These are phyloP conservation scores for Wallacemonas sp. DNA, from an alignment of 208 protist species.

Conservation along the genomic window DNA sequence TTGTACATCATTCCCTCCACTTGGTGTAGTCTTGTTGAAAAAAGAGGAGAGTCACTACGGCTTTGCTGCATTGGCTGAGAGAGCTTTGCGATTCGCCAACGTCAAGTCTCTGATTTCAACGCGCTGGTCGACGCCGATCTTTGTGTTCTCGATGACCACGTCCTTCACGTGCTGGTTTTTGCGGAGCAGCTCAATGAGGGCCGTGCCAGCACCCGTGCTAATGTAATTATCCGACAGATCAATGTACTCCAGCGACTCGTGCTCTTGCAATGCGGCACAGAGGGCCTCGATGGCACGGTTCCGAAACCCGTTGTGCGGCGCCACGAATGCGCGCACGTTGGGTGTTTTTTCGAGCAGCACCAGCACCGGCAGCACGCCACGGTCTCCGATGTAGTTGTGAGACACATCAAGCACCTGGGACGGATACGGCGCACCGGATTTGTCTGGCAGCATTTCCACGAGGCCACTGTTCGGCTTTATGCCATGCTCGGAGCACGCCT, in stretches of 20 bases:
- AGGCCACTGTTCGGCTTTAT: slow-evolving; percentile 79
- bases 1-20: too few species aligned
- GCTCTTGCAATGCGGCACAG: slow-evolving; percentile 35
- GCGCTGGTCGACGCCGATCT: slow-evolving; percentile 80
- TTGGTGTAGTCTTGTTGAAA: too few species aligned
- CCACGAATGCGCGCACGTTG: slow-evolving; percentile 47
- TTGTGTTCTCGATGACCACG: slow-evolving; percentile 81
- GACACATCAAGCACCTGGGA: slow-evolving; percentile 69
- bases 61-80: neutral
- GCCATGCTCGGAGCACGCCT: slow-evolving; percentile 65
- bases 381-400: slow-evolving; percentile 89
- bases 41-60: neutral
- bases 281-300: slow-evolving; percentile 73
- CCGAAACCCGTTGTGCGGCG: slow-evolving; percentile 87
- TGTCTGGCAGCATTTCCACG: slow-evolving; percentile 54
- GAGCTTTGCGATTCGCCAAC: slow-evolving; percentile 33
- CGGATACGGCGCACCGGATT: slow-evolving; percentile 28
- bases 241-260: slow-evolving; percentile 67
- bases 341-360: slow-evolving; percentile 55
- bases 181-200: slow-evolving; percentile 53
- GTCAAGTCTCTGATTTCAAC: slow-evolving; percentile 61
- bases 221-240: slow-evolving; percentile 92
- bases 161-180: slow-evolving; percentile 63
- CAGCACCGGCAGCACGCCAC: slow-evolving; percentile 73
- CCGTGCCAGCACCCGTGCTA: slow-evolving; percentile 77